Base-by-base conservation (phyloP, 176 grass and related monocot species). In the Triticum timopheevii region DNA sequence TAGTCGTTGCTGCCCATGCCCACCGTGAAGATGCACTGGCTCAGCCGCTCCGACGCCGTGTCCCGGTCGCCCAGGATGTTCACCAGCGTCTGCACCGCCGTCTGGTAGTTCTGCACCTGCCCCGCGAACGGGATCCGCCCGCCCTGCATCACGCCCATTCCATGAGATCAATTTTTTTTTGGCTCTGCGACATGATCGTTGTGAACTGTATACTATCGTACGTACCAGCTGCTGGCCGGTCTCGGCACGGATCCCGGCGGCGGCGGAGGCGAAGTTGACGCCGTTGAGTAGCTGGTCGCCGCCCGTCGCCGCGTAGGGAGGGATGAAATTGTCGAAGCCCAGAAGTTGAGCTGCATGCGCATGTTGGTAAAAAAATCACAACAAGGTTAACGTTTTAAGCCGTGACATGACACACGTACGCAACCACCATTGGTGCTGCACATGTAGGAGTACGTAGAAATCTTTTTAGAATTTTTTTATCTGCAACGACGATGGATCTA, bases 1-100 rank as follows among this genome's bases (percentile, higher is more conserved):
- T 99, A 99, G 92, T 99, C 97, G 80, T 99, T 99, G 89, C 92
- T 96, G 56, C 97, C 97, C 94, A 99, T 99, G 42, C 97, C 97
- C 13, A 97, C 6, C 30, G 88, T 91, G 87, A 99, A 97, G 87
- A 99, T 94, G 94, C 97, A 99, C 66, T 50, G 84, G 87, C 97
- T 93, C 24, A 99, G 90, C 70, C 88, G 95, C 59, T 88, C 81
- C 12, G 90, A 92, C 19, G 97, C 89, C 15, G 92, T 88, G 84
- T 95, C 97, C 79, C 92, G 85, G 77, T 97, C 94, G 3, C 97
- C 97, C 28, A 99, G 76, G 52, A 99, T 73, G 88, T 2, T 86
- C 49, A 92, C 85, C 80, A 99, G 78, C 73, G 90, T 87, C 82
- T 94, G 77, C 65, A 99, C 97, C 3, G 92, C 97, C 7, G 92